phyloP scores from a whole-genome alignment of 164 flowering plant genomes.

The Aristolochia contorta region DNA sequence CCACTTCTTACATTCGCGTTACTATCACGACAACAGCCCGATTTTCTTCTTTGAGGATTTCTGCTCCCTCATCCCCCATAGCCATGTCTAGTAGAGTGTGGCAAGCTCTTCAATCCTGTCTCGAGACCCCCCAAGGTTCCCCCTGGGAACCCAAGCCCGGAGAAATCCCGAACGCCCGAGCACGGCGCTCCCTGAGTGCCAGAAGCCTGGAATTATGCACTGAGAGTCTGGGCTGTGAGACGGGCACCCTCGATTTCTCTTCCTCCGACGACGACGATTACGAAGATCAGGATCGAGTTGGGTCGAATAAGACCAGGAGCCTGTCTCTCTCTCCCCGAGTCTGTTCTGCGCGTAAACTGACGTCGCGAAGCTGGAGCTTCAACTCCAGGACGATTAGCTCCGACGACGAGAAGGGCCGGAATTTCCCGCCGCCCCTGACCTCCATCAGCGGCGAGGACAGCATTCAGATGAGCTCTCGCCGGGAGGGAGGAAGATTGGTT shows the following conservation, averaged over 20 bases:
- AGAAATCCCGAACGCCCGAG: constrained; percentile 33
- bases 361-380: neutral
- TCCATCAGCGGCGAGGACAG: constrained; percentile 38
- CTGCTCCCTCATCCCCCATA: too few species aligned
- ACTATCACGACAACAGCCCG: too few species aligned
- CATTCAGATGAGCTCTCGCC: constrained; percentile 35
- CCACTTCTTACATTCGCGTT: too few species aligned
- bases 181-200: constrained; percentile 39
- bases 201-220: constrained; percentile 80
- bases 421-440: constrained; percentile 78
- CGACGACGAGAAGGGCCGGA: constrained; percentile 14
- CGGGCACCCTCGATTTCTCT: constrained; percentile 36
- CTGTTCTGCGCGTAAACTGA: too few species aligned
- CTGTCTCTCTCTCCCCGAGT: neutral
- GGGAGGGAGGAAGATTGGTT: constrained; percentile 59
- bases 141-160: neutral
- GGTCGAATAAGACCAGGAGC: neutral
- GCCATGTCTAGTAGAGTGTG: constrained; percentile 47
- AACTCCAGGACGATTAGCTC: constrained; percentile 1
- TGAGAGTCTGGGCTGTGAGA: constrained; percentile 84
- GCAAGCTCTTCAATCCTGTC: constrained; percentile 41
- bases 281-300: neutral
- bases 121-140: constrained; percentile 21
- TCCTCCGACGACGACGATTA: neutral
- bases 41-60: too few species aligned